Evolutionary conservation across 139 green algal genomes (phyloP).

Genomic region (Picochlorum costavermella): DNA sequence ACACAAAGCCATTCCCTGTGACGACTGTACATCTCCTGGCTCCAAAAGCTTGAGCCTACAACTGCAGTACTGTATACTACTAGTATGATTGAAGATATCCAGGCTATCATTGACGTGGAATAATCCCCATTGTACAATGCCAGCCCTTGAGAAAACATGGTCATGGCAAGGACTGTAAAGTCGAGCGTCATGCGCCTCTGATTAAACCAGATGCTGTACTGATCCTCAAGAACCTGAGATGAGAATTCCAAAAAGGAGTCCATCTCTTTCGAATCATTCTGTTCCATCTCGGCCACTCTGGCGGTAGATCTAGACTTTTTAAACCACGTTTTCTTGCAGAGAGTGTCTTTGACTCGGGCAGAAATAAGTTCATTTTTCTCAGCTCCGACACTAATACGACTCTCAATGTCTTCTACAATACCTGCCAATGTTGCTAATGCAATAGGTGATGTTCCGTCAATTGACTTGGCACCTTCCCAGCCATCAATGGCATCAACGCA

Average conservation of each 20-base stretch:
- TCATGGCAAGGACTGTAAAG: slow-evolving; percentile 23
- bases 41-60: slow-evolving; percentile 13
- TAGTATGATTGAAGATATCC: slow-evolving; percentile 9
- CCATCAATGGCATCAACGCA: slow-evolving; percentile 19
- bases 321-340: background rate
- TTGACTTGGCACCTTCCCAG: slow-evolving; percentile 18
- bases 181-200: slow-evolving; percentile 18
- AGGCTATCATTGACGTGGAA: slow-evolving; percentile 7
- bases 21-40: slow-evolving; percentile 6
- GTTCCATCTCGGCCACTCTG: background rate
- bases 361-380: background rate
- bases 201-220: slow-evolving; percentile 14
- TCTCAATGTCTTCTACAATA: slow-evolving; percentile 12
- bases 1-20: slow-evolving; percentile 22
- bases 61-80: slow-evolving; percentile 16
- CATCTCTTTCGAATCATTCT: background rate
- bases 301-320: background rate
- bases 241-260: slow-evolving; percentile 7
- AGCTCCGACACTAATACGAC: slow-evolving; percentile 9
- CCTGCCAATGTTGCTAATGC: slow-evolving; percentile 21
- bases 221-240: slow-evolving; percentile 8
- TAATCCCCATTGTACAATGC: slow-evolving; percentile 22
- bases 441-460: slow-evolving; percentile 31
- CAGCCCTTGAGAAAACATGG: slow-evolving; percentile 19
- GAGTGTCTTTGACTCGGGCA: background rate